A percentile compares a stretch with the other conserved stretches of the same genome.
Conservation (phyloP, 306 rosid genomes). For the Medicago arabica region DNA sequence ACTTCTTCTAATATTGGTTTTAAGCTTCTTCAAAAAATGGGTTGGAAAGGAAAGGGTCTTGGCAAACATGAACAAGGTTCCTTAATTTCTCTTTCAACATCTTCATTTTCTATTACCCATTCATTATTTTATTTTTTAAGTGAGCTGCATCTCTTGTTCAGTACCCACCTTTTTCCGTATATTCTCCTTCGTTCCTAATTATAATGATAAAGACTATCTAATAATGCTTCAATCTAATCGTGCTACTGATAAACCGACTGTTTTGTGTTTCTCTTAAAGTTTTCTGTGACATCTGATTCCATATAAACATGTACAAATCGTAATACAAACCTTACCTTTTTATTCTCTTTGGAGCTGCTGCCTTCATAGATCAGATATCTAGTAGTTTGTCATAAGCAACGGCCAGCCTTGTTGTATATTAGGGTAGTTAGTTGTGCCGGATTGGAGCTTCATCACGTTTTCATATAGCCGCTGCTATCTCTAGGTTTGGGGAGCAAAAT, state of each 20-base stretch:
- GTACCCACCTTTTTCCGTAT: too few species aligned
- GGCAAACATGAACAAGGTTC: conserved; percentile 97
- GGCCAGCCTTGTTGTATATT: neutral
- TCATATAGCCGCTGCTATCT: neutral
- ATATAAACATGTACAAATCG: neutral
- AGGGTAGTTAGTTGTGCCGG: neutral
- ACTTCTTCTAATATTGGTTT: conserved; percentile 86
- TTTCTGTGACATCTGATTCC: conserved; percentile 1
- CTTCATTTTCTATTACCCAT: neutral
- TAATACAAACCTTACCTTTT: neutral
- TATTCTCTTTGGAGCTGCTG: neutral
- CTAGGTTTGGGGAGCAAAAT: neutral
- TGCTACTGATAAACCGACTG: conserved; percentile 1
- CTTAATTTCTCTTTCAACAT: neutral
- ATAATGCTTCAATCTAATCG: neutral
- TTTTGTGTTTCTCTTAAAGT: too few species aligned
- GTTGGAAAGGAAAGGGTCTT: conserved; percentile 99
- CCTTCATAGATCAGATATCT: neutral
- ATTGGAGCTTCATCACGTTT: too few species aligned
- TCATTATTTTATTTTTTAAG: too few species aligned
- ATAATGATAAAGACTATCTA: neutral
- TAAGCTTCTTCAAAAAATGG: conserved; percentile 99
- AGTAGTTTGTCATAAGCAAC: conserved; percentile 5
- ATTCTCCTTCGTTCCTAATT: too few species aligned
- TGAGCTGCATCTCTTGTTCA: neutral